Conservation (phyloP, 2,329 filamentous ascomycete species). For the Colletotrichum orbiculare region DNA sequence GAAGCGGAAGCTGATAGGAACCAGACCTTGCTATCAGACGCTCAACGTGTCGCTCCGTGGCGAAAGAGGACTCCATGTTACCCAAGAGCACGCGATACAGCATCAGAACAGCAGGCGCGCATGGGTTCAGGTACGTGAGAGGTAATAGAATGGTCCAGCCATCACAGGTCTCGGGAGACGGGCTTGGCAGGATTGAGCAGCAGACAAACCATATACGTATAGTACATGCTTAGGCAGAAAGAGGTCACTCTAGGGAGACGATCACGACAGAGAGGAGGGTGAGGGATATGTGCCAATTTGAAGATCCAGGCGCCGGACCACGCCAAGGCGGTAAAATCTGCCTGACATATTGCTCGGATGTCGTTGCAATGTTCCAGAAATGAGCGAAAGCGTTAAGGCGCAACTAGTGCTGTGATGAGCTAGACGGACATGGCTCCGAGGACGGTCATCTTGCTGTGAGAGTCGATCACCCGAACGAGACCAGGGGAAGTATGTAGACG, state of each 20-base stretch:
- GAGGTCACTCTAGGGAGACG: neutral
- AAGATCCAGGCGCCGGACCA: neutral
- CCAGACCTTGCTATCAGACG: neutral
- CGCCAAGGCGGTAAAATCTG: conserved; percentile 31
- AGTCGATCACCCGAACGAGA: conserved; percentile 2
- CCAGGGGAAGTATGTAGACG: neutral
- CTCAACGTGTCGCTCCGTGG: neutral
- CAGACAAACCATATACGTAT: neutral
- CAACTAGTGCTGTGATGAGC: neutral
- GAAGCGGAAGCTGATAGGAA: neutral
- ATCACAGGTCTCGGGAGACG: neutral
- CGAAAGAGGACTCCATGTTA: neutral
- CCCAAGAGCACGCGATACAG: neutral
- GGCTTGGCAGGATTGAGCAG: conserved; percentile 4
- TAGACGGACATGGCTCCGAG: neutral
- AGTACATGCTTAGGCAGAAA: neutral
- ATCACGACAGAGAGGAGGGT: neutral
- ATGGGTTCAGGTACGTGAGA: neutral
- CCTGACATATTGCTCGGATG: neutral
- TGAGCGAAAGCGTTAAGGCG: neutral
- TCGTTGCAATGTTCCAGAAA: neutral
- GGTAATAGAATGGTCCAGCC: neutral
- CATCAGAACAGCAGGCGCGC: neutral
- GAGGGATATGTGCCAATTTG: conserved; percentile 11
- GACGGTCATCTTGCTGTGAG: neutral